Percentiles rank a stretch among this genome's conserved stretches.
Evolutionary conservation across 805 yeast genomes (phyloP).

Genomic region (Saccharomycopsis schoenii): DNA sequence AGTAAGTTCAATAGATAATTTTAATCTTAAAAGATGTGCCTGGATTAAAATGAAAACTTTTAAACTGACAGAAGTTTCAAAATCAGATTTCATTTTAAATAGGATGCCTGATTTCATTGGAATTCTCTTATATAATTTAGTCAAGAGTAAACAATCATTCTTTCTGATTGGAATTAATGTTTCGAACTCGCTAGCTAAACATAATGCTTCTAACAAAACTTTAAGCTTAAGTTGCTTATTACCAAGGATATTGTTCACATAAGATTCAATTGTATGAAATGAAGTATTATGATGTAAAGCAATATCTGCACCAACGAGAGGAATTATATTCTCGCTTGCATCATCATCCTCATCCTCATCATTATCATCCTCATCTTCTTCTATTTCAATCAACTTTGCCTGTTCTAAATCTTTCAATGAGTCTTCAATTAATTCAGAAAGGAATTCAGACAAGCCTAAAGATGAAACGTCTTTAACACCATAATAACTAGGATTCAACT

Average conservation of each 20-base stretch:
- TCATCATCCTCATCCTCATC: slow-evolving; percentile 28
- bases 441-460: slow-evolving; percentile 64
- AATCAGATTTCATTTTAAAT: slow-evolving; percentile 17
- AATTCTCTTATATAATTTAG: slow-evolving; percentile 42
- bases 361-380: slow-evolving; percentile 30
- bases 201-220: slow-evolving; percentile 52
- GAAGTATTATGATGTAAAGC: slow-evolving; percentile 65
- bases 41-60: slow-evolving; percentile 62
- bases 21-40: slow-evolving; percentile 65
- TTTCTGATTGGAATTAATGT: slow-evolving; percentile 45
- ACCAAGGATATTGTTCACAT: slow-evolving; percentile 27
- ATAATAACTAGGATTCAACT: slow-evolving; percentile 79
- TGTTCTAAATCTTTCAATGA: slow-evolving; percentile 53
- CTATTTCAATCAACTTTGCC: slow-evolving; percentile 53
- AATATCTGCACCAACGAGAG: slow-evolving; percentile 64
- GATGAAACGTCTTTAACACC: slow-evolving; percentile 60
- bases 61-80: slow-evolving; percentile 22
- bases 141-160: slow-evolving; percentile 43
- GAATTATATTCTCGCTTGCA: slow-evolving; percentile 35
- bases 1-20: slow-evolving; percentile 50
- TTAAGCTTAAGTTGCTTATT: slow-evolving; percentile 43
- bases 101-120: slow-evolving; percentile 45
- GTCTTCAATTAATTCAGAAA: slow-evolving; percentile 76
- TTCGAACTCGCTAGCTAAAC: slow-evolving; percentile 68
- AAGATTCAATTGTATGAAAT: slow-evolving; percentile 55